Conservation (phyloP, 352 stramenopile genomes). For the Vaucheria bursata region DNA sequence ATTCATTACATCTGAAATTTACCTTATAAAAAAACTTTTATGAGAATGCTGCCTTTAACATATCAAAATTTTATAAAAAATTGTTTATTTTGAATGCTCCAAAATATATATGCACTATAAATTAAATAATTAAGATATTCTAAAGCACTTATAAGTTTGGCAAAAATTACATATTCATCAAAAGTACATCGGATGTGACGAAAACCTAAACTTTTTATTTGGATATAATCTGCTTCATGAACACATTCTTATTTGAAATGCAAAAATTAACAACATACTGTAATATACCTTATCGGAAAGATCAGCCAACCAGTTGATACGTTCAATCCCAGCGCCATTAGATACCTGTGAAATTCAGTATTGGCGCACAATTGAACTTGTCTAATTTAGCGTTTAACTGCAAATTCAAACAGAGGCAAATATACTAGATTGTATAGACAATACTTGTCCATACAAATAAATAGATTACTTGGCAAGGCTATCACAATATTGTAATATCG, state of each 20-base stretch:
- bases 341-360: constrained; percentile 19
- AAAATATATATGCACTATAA: too few relatives aligned
- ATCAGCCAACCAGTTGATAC: constrained; percentile 60
- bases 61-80: too few relatives aligned
- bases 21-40: too few relatives aligned
- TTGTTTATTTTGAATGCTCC: too few relatives aligned
- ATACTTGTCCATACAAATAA: not conserved
- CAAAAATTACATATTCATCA: too few relatives aligned
- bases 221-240: not conserved
- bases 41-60: too few relatives aligned
- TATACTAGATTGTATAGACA: not conserved
- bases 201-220: not conserved
- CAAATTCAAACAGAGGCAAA: not conserved
- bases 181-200: too few relatives aligned
- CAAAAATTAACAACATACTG: not conserved
- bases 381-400: not conserved
- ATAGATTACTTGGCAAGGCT: too few relatives aligned
- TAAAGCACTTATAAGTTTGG: too few relatives aligned
- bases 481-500: too few relatives aligned
- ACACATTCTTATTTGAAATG: not conserved
- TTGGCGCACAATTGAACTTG: not conserved
- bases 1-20: too few relatives aligned
- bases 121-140: too few relatives aligned
- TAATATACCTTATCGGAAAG: constrained; percentile 51
- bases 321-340: constrained; percentile 61